Percentiles rank a stretch among this genome's conserved stretches.
These are phyloP conservation scores for Pseudoperonospora humuli DNA, from an alignment of 352 stramenopile genomes.

Conservation along the genomic window DNA sequence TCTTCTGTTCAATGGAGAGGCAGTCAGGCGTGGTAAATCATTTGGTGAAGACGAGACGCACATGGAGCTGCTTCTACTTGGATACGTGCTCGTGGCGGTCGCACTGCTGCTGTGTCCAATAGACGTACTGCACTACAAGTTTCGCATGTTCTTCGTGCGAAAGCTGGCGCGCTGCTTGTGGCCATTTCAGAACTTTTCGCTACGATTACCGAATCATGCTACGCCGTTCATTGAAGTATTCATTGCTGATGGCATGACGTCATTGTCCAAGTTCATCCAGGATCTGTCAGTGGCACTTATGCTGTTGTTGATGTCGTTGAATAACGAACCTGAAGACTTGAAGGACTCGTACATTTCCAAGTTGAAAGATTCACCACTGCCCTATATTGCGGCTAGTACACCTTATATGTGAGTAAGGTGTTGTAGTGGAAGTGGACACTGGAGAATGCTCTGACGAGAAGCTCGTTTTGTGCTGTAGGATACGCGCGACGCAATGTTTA, in stretches of 20 bases:
- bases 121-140: conserved; percentile 61
- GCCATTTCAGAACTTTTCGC: conserved; percentile 58
- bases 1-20: conserved; percentile 44
- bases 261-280: conserved; percentile 79
- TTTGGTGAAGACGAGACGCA: conserved; percentile 50
- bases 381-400: conserved; percentile 59
- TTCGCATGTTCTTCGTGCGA: conserved; percentile 48
- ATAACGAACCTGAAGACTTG: conserved; percentile 36
- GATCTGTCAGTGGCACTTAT: conserved; percentile 55
- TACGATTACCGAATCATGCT: conserved; percentile 37
- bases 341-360: conserved; percentile 54
- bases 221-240: conserved; percentile 79
- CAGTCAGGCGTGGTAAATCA: conserved; percentile 22
- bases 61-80: conserved; percentile 61
- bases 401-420: conserved; percentile 54
- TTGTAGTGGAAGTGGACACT: neutral
- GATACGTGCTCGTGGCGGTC: conserved; percentile 39
- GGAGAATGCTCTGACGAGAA: neutral
- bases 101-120: conserved; percentile 56
- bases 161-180: conserved; percentile 49
- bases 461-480: conserved; percentile 25
- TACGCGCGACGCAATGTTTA: conserved; percentile 71
- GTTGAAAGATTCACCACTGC: conserved; percentile 61
- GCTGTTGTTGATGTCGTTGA: conserved; percentile 52
- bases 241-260: conserved; percentile 72